A percentile compares a stretch with the other conserved stretches of the same genome.
Conservation (phyloP, 768 basidiomycete species). For the Psilocybe subaeruginosa region DNA sequence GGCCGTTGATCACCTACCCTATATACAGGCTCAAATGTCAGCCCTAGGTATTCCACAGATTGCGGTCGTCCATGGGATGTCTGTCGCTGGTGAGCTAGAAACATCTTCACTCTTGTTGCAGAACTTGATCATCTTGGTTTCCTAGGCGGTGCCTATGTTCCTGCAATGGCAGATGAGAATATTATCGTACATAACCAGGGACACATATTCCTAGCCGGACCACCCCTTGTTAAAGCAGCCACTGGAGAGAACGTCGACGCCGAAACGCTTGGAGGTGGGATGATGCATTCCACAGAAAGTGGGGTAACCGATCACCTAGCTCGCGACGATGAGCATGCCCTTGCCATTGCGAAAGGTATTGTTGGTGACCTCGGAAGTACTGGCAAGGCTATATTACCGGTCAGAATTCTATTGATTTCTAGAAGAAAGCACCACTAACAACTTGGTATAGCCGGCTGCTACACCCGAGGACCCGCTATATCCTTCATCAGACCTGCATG, state of each 20-base stretch:
- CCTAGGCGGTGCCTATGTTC: conserved; percentile 88
- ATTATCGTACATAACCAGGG: conserved; percentile 91
- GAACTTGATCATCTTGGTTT: not conserved
- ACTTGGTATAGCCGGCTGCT: conserved; percentile 51
- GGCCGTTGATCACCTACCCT: not conserved
- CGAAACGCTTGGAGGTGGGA: conserved; percentile 87
- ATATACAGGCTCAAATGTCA: conserved; percentile 83
- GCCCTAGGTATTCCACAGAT: conserved; percentile 91
- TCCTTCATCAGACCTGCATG: conserved; percentile 80
- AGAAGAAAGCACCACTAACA: not conserved
- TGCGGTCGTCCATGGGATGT: conserved; percentile 92
- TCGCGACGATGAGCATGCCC: conserved; percentile 82
- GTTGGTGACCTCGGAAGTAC: conserved; percentile 78
- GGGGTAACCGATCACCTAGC: conserved; percentile 92
- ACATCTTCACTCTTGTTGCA: not conserved
- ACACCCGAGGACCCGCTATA: conserved; percentile 76
- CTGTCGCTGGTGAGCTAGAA: conserved; percentile 69
- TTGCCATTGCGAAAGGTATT: conserved; percentile 76
- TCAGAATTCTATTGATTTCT: conserved; percentile 34
- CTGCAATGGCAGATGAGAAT: conserved; percentile 96
- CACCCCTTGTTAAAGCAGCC: conserved; percentile 92
- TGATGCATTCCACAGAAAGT: conserved; percentile 91
- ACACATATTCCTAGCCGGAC: conserved; percentile 92
- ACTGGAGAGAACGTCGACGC: conserved; percentile 94
- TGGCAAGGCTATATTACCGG: conserved; percentile 50